Conservation (phyloP, 2,329 filamentous ascomycete genomes). For the Paracoccidioides lutzii region DNA sequence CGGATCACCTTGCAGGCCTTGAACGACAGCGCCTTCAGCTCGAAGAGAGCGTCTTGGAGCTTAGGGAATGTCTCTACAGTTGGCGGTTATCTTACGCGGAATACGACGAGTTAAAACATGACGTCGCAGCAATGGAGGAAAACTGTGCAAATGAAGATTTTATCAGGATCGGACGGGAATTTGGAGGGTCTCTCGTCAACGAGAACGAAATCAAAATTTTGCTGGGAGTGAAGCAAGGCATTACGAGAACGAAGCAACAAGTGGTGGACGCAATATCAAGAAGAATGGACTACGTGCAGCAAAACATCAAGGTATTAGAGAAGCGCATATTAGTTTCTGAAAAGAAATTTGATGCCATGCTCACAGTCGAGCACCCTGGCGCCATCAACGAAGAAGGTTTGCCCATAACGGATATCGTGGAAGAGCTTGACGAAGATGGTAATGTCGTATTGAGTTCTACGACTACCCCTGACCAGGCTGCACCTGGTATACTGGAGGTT, state of each 20-base stretch:
- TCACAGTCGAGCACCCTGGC: conserved; percentile 43
- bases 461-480: conserved; percentile 53
- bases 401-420: conserved; percentile 79
- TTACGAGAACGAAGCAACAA: conserved; percentile 45
- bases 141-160: conserved; percentile 43
- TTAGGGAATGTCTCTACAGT: conserved; percentile 64
- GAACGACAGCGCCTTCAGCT: conserved; percentile 64
- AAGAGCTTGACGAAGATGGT: conserved; percentile 81
- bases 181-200: conserved; percentile 33
- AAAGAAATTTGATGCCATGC: conserved; percentile 53
- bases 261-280: conserved; percentile 56
- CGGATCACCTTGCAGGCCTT: conserved; percentile 39
- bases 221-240: conserved; percentile 32
- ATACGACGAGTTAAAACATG: conserved; percentile 79
- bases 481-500: conserved; percentile 56
- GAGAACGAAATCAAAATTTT: conserved; percentile 44
- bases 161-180: conserved; percentile 31
- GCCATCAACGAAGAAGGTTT: conserved; percentile 45
- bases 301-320: conserved; percentile 62
- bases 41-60: conserved; percentile 59
- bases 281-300: conserved; percentile 77
- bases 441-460: conserved; percentile 61
- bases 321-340: conserved; percentile 59
- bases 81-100: conserved; percentile 89
- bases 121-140: conserved; percentile 48